Evolutionary conservation across 176 grass and related monocot species (phyloP).

Genomic region (Rhynchospora pubera): DNA sequence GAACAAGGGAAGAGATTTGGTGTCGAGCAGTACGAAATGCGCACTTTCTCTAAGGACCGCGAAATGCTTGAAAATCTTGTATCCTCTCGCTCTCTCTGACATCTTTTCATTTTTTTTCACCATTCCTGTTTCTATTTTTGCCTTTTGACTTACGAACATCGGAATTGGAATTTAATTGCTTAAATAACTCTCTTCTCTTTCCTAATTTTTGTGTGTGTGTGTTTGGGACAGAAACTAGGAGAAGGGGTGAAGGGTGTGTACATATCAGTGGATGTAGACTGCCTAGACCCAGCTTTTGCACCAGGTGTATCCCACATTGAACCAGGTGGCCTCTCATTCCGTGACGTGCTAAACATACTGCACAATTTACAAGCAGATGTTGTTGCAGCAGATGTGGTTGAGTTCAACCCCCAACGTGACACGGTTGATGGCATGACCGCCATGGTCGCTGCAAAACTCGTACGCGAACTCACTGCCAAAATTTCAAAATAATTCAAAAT

Average conservation of each 20-base stretch:
- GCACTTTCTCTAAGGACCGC: conserved; percentile 72
- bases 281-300: conserved; percentile 89
- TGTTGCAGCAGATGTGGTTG: conserved; percentile 78
- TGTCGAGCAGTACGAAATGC: conserved; percentile 93
- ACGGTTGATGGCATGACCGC: conserved; percentile 97
- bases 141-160: background rate
- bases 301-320: conserved; percentile 94
- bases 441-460: conserved; percentile 92
- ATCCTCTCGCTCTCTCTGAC: conserved; percentile 3
- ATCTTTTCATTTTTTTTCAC: background rate
- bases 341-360: conserved; percentile 89
- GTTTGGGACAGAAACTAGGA: conserved; percentile 67
- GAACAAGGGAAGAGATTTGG: conserved; percentile 97
- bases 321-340: conserved; percentile 90
- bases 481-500: conserved; percentile 64
- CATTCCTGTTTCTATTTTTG: background rate
- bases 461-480: conserved; percentile 87
- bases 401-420: conserved; percentile 95
- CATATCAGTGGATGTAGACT: conserved; percentile 81
- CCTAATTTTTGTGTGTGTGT: background rate
- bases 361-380: conserved; percentile 87
- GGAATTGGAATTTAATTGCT: background rate
- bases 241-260: conserved; percentile 94
- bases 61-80: conserved; percentile 87
- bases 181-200: background rate